Evolutionary conservation across 305 asterid genomes (phyloP).

Genomic region (Ilex paraguariensis): DNA sequence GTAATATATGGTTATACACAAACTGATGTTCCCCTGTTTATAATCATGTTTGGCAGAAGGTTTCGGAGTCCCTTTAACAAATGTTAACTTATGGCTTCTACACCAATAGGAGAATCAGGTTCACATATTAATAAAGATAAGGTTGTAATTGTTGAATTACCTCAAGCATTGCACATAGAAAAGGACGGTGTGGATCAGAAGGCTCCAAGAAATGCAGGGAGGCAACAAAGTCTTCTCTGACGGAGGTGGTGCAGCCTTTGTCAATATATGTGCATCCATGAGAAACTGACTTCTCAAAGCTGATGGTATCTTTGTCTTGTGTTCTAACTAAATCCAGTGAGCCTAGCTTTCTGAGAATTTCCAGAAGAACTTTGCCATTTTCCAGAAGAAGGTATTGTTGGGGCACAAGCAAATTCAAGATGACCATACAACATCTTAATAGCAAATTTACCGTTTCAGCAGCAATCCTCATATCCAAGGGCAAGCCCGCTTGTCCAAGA

Average conservation of each 20-base stretch:
- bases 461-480: slow-evolving; percentile 16
- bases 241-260: slow-evolving; percentile 35
- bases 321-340: slow-evolving; percentile 23
- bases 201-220: slow-evolving; percentile 61
- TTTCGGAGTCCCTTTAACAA: too few relatives aligned
- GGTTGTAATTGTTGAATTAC: slow-evolving; percentile 29
- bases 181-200: slow-evolving; percentile 33
- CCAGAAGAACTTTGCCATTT: slow-evolving; percentile 43
- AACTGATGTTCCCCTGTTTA: too few relatives aligned
- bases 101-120: neutral
- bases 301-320: slow-evolving; percentile 16
- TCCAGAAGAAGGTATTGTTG: slow-evolving; percentile 35
- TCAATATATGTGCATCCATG: slow-evolving; percentile 28
- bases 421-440: slow-evolving; percentile 66
- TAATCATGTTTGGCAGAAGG: too few relatives aligned
- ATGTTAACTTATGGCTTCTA: too few relatives aligned
- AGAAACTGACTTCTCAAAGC: slow-evolving; percentile 51
- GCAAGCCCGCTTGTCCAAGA: slow-evolving; percentile 26
- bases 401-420: slow-evolving; percentile 35
- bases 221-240: slow-evolving; percentile 54
- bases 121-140: neutral
- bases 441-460: slow-evolving; percentile 47
- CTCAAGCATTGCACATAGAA: slow-evolving; percentile 59
- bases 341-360: slow-evolving; percentile 39
- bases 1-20: too few relatives aligned